phyloP scores from a whole-genome alignment of 176 grass and related monocot species.

The Chloris gayana region DNA sequence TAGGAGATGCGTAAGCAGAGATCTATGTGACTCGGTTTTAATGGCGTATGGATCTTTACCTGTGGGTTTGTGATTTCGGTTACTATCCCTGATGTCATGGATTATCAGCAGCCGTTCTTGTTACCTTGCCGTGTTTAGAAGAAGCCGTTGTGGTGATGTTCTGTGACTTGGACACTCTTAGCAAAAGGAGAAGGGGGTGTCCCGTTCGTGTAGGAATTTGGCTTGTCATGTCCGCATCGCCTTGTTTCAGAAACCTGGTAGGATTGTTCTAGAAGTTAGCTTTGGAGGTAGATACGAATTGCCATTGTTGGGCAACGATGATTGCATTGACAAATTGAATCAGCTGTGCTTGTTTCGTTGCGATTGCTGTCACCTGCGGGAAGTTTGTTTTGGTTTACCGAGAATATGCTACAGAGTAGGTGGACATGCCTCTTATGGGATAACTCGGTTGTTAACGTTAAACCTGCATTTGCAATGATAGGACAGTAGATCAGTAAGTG shows the following conservation, averaged over 20 bases:
- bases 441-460: slow-evolving; percentile 1
- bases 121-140: not conserved
- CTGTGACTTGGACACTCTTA: not conserved
- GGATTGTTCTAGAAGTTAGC: not conserved
- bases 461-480: slow-evolving; percentile 9
- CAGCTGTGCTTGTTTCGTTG: not conserved
- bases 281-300: not conserved
- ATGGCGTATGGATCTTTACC: not conserved
- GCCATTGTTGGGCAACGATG: not conserved
- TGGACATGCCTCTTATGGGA: not conserved
- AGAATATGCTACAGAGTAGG: not conserved
- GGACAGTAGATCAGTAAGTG: slow-evolving; percentile 19
- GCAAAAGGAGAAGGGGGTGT: not conserved
- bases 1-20: slow-evolving; percentile 22
- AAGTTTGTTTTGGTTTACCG: not conserved
- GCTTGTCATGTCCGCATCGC: not conserved
- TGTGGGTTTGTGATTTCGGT: not conserved
- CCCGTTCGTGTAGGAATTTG: not conserved
- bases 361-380: not conserved
- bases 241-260: not conserved
- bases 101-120: not conserved
- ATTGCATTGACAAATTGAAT: not conserved
- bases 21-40: not conserved
- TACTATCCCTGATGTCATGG: not conserved
- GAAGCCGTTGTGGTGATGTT: not conserved